Conservation (phyloP, 2,329 filamentous ascomycete genomes). For the Fusarium anthophilum region DNA sequence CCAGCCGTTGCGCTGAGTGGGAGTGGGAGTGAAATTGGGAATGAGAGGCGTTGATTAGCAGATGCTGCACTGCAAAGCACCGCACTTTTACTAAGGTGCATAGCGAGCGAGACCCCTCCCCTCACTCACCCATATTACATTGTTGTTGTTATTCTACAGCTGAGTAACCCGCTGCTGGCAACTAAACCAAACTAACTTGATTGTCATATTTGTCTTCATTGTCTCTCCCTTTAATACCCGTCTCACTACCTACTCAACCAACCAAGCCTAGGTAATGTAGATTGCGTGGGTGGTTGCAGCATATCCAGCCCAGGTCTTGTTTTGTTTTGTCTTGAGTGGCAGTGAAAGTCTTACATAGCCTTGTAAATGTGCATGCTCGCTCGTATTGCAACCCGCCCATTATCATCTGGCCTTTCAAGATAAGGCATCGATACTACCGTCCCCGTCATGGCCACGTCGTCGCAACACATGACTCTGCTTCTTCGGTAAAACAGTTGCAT, state of each 20-base stretch:
- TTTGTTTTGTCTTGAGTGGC: slow-evolving; percentile 26
- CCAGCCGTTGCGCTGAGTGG: neutral
- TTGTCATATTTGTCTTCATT: neutral
- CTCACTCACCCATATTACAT: neutral
- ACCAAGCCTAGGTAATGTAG: neutral
- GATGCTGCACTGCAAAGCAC: neutral
- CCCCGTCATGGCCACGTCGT: neutral
- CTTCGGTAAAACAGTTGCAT: neutral
- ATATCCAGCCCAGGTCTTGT: neutral
- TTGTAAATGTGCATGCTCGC: neutral
- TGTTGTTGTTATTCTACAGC: neutral
- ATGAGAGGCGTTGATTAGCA: slow-evolving; percentile 41
- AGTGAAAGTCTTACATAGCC: slow-evolving; percentile 10
- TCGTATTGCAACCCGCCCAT: neutral
- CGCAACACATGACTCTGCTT: neutral
- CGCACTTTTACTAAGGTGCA: neutral
- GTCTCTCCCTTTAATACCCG: neutral
- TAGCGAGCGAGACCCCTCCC: neutral
- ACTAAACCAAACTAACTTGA: neutral
- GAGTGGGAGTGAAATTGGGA: slow-evolving; percentile 25
- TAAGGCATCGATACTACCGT: neutral
- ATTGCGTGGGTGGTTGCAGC: neutral
- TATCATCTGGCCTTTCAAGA: neutral
- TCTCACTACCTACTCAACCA: neutral
- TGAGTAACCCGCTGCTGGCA: neutral